A percentile compares a stretch with the other conserved stretches of the same genome.
These are phyloP conservation scores for Aspergillus candidus DNA, from an alignment of 2,329 filamentous ascomycete species.

Conservation along the genomic window DNA sequence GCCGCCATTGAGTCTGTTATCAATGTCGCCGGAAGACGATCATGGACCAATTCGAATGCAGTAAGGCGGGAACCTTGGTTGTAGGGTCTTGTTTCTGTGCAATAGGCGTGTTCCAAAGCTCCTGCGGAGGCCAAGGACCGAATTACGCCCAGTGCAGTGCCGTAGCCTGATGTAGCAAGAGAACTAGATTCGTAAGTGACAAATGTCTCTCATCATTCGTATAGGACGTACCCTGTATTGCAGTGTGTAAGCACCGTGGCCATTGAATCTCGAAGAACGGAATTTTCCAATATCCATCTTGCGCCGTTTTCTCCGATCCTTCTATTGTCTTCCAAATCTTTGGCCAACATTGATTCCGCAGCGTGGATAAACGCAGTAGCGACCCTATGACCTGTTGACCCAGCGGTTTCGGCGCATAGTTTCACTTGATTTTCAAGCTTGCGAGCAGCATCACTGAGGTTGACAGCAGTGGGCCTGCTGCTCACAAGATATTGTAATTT, in stretches of 20 bases:
- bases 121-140: constrained; percentile 65
- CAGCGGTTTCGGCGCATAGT: constrained; percentile 32
- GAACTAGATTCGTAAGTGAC: constrained; percentile 50
- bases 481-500: constrained; percentile 81
- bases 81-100: constrained; percentile 94
- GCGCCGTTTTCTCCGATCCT: constrained; percentile 78
- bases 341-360: constrained; percentile 78
- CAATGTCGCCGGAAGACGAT: constrained; percentile 82
- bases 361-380: constrained; percentile 66
- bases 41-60: constrained; percentile 92
- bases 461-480: constrained; percentile 89
- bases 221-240: constrained; percentile 70
- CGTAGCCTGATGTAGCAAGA: constrained; percentile 94
- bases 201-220: background rate
- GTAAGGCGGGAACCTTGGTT: constrained; percentile 95
- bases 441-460: constrained; percentile 80
- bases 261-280: constrained; percentile 44
- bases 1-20: constrained; percentile 97
- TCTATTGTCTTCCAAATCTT: constrained; percentile 82
- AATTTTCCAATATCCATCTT: constrained; percentile 67
- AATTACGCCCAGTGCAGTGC: constrained; percentile 90
- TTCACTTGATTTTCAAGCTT: constrained; percentile 65
- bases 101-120: constrained; percentile 76
- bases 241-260: constrained; percentile 93
- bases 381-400: constrained; percentile 45